A percentile compares a stretch with the other conserved stretches of the same genome.
phyloP scores from a whole-genome alignment of 768 basidiomycete species.

The Coprinellus micaceus region DNA sequence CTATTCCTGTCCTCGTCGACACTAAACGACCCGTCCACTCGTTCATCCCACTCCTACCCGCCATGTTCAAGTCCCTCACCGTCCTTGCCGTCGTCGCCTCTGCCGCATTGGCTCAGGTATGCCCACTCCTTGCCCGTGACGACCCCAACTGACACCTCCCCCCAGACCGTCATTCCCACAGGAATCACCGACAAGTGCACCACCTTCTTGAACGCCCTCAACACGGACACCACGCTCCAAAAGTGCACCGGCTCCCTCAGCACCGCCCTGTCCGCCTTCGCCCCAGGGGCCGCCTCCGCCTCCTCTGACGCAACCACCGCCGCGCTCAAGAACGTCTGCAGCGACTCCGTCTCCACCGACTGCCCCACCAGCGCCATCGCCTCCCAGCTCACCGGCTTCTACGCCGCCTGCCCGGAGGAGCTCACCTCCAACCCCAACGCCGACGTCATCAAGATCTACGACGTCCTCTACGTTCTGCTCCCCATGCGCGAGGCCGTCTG shows the following conservation, averaged over 20 bases:
- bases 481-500: slow-evolving; percentile 73
- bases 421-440: slow-evolving; percentile 48
- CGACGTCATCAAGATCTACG: slow-evolving; percentile 66
- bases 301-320: slow-evolving; percentile 43
- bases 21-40: slow-evolving; percentile 47
- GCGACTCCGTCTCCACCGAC: slow-evolving; percentile 33
- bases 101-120: slow-evolving; percentile 46
- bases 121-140: slow-evolving; percentile 34
- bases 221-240: slow-evolving; percentile 53
- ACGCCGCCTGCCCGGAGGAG: slow-evolving; percentile 66
- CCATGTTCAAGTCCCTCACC: slow-evolving; percentile 50
- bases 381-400: slow-evolving; percentile 63
- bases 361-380: slow-evolving; percentile 63
- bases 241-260: slow-evolving; percentile 64
- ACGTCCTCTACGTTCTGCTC: slow-evolving; percentile 66
- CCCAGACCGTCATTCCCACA: slow-evolving; percentile 60
- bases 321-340: slow-evolving; percentile 58
- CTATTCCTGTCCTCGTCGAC: slow-evolving; percentile 31
- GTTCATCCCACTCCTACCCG: slow-evolving; percentile 33
- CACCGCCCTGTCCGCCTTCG: slow-evolving; percentile 53
- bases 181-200: slow-evolving; percentile 54
- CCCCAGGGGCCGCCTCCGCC: slow-evolving; percentile 39
- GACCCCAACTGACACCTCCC: too few relatives aligned
- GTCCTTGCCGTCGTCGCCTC: slow-evolving; percentile 50
- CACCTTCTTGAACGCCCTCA: slow-evolving; percentile 57